These are phyloP conservation scores for Rhodotorula mucilaginosa DNA, from an alignment of 1,284 basidiomycete species.

Conservation along the genomic window DNA sequence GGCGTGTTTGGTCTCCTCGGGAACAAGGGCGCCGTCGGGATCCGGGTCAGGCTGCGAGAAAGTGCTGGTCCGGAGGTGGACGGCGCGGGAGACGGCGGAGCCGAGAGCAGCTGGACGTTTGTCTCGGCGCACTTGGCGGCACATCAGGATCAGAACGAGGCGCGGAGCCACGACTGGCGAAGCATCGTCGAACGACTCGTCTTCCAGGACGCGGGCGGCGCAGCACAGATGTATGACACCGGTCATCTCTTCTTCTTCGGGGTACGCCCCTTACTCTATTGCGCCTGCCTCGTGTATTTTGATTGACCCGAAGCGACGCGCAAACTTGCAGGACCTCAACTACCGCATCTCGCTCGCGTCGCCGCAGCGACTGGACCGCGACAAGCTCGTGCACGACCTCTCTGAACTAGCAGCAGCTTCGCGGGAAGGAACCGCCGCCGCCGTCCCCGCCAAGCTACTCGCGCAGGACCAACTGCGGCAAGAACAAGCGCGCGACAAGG, in stretches of 20 bases:
- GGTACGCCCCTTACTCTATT: conserved; percentile 32
- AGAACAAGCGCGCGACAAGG: conserved; percentile 54
- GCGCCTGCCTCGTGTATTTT: too few relatives aligned
- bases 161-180: conserved; percentile 76
- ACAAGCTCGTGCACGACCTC: conserved; percentile 46
- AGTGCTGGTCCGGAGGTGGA: conserved; percentile 38
- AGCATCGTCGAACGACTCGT: conserved; percentile 75
- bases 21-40: conserved; percentile 92
- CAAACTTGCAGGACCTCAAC: conserved; percentile 64
- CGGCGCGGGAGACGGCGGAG: conserved; percentile 43
- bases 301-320: conserved; percentile 66
- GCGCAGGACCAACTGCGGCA: conserved; percentile 72
- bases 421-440: too few relatives aligned
- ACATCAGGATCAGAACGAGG: conserved; percentile 63
- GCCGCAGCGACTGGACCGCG: conserved; percentile 1
- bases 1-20: conserved; percentile 62
- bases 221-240: conserved; percentile 70
- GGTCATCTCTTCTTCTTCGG: conserved; percentile 58
- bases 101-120: conserved; percentile 62
- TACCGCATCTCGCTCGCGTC: conserved; percentile 68
- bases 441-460: conserved; percentile 53
- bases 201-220: conserved; percentile 54
- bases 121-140: conserved; percentile 87
- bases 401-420: conserved; percentile 22
- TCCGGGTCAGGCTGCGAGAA: conserved; percentile 68